phyloP scores from a whole-genome alignment of 257 asterid species.

The Solanum etuberosum region DNA sequence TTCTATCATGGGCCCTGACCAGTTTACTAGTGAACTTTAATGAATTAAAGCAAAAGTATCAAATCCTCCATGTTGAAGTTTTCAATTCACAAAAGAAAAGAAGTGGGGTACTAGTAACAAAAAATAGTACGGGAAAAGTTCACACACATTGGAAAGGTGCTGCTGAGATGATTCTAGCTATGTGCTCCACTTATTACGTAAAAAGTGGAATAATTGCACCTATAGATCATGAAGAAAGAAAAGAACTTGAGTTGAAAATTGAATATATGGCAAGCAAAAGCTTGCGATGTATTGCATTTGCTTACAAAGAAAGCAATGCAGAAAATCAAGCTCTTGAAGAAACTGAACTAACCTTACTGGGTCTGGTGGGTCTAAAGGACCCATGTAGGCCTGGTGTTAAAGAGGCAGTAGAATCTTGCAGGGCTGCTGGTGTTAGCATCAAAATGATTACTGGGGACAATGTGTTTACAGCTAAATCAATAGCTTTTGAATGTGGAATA shows the following conservation, averaged over 20 bases:
- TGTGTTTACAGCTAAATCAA: constrained; percentile 5
- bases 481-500: constrained; percentile 18
- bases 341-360: not conserved
- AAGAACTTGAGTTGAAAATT: not conserved
- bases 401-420: constrained; percentile 1
- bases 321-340: not conserved
- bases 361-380: constrained; percentile 7
- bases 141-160: constrained; percentile 14
- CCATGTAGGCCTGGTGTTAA: constrained; percentile 7
- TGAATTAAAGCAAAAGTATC: not conserved
- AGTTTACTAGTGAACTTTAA: not conserved
- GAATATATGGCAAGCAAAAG: not conserved
- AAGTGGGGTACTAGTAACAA: constrained; percentile 3
- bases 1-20: constrained; percentile 3
- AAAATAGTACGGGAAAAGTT: not conserved
- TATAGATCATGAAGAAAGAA: not conserved
- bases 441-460: constrained; percentile 16
- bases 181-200: constrained; percentile 1
- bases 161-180: constrained; percentile 6
- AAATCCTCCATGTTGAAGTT: not conserved
- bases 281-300: constrained; percentile 9
- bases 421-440: constrained; percentile 1
- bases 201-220: not conserved
- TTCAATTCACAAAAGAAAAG: constrained; percentile 14
- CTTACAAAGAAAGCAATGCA: not conserved